Conservation (phyloP, 495 filamentous ascomycete genomes). For the Hypoxylon cercidicola region DNA sequence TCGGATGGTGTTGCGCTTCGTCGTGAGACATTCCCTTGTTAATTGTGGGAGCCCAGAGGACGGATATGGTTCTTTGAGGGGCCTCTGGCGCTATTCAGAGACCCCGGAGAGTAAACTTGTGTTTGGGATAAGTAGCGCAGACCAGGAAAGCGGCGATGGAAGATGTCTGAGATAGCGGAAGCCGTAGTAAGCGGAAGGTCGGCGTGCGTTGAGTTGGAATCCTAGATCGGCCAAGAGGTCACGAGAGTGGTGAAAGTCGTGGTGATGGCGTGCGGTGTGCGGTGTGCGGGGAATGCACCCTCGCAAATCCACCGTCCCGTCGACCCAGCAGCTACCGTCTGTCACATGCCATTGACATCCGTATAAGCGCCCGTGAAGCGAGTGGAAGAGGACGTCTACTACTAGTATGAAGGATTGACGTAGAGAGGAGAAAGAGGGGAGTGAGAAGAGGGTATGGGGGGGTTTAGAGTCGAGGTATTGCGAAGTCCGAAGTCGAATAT, state of each 20-base stretch:
- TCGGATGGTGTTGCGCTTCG: conserved; percentile 49
- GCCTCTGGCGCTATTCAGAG: conserved; percentile 44
- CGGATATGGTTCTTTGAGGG: conserved; percentile 28
- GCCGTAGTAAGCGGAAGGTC: conserved; percentile 10
- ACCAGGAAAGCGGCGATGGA: conserved; percentile 27
- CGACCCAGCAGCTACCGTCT: conserved; percentile 56
- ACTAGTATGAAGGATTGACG: conserved; percentile 6
- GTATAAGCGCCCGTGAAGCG: conserved; percentile 27
- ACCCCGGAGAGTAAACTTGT: conserved; percentile 34
- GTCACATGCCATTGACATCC: conserved; percentile 59
- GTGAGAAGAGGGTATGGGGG: conserved; percentile 21
- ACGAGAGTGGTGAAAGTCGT: conserved; percentile 30
- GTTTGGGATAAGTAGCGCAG: conserved; percentile 21
- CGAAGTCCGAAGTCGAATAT: conserved; percentile 39
- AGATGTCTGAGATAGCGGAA: neutral
- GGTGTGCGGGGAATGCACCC: conserved; percentile 66
- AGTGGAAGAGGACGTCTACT: conserved; percentile 24
- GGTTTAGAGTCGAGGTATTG: conserved; percentile 17
- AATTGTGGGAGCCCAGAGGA: conserved; percentile 34
- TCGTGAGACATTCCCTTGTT: conserved; percentile 59
- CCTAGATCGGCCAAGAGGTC: conserved; percentile 15
- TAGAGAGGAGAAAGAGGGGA: conserved; percentile 8
- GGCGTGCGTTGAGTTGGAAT: conserved; percentile 12
- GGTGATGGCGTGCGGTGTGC: conserved; percentile 31
- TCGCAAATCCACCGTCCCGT: conserved; percentile 61